A percentile compares a stretch with the other conserved stretches of the same genome.
Conservation (phyloP, 495 filamentous ascomycete genomes). For the Lindgomyces ingoldianus region DNA sequence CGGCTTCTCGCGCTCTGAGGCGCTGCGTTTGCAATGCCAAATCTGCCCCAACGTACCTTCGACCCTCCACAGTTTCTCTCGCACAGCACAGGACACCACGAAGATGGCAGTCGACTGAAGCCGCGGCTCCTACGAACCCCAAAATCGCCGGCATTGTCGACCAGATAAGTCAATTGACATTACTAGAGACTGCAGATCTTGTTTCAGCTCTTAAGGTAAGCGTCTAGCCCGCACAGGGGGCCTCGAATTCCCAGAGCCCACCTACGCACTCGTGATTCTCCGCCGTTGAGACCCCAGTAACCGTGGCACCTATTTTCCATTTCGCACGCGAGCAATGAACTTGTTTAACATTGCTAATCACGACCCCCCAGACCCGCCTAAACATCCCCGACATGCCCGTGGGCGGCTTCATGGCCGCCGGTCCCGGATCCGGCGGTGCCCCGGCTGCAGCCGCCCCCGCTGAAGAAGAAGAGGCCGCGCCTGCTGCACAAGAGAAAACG, state of each 20-base stretch:
- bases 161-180: slow-evolving; percentile 95
- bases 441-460: slow-evolving; percentile 66
- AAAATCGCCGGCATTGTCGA: slow-evolving; percentile 94
- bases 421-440: slow-evolving; percentile 53
- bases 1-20: slow-evolving; percentile 60
- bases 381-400: slow-evolving; percentile 98
- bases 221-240: not conserved
- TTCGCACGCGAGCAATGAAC: not conserved
- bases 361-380: slow-evolving; percentile 70
- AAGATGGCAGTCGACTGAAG: slow-evolving; percentile 73
- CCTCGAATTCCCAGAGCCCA: too few species aligned
- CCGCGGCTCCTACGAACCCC: slow-evolving; percentile 63
- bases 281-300: too few species aligned
- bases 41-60: slow-evolving; percentile 24
- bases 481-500: slow-evolving; percentile 88
- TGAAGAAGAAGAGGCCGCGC: slow-evolving; percentile 82
- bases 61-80: slow-evolving; percentile 25
- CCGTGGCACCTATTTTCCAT: not conserved
- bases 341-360: too few species aligned
- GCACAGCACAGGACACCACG: slow-evolving; percentile 44
- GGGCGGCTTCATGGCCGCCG: slow-evolving; percentile 73
- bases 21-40: slow-evolving; percentile 54
- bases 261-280: too few species aligned
- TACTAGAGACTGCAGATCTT: slow-evolving; percentile 94
- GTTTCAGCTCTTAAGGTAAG: slow-evolving; percentile 86